A percentile compares a stretch with the other conserved stretches of the same genome.
Conservation (phyloP, 352 stramenopile genomes). For the Hyaloperonospora arabidopsidis region DNA sequence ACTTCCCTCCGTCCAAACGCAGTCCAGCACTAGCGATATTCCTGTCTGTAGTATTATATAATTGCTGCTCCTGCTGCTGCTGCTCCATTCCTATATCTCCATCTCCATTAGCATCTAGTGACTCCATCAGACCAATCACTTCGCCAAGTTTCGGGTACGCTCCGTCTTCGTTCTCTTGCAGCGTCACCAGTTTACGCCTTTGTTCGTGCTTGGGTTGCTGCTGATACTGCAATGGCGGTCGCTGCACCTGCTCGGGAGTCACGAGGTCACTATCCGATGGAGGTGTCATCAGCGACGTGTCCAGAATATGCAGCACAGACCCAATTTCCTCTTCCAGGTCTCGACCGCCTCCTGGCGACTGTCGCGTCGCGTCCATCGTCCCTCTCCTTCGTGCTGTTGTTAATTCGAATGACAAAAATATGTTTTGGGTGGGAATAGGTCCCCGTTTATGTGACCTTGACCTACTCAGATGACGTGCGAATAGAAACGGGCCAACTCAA, state of each 20-base stretch:
- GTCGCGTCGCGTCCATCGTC: slow-evolving; percentile 14
- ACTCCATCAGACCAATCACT: slow-evolving; percentile 55
- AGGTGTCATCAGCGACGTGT: slow-evolving; percentile 42
- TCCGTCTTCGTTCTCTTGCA: slow-evolving; percentile 38
- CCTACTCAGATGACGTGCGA: slow-evolving; percentile 1
- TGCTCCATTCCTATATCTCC: slow-evolving; percentile 7
- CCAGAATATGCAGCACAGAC: slow-evolving; percentile 55
- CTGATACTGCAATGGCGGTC: slow-evolving; percentile 4
- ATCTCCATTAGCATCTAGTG: slow-evolving; percentile 56
- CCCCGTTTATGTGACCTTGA: too few species aligned
- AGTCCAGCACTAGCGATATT: slow-evolving; percentile 2
- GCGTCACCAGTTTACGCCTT: slow-evolving; percentile 20
- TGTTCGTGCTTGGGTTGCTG: slow-evolving; percentile 18
- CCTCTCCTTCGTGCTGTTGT: too few species aligned
- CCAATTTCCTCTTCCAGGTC: slow-evolving; percentile 50
- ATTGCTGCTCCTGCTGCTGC: slow-evolving; percentile 18
- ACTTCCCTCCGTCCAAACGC: neutral
- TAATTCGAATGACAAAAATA: too few species aligned
- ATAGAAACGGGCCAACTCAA: slow-evolving; percentile 1
- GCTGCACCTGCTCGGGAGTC: slow-evolving; percentile 18
- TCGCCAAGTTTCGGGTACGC: slow-evolving; percentile 57
- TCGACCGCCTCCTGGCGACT: slow-evolving; percentile 12
- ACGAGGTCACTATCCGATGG: slow-evolving; percentile 25
- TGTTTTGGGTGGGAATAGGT: neutral
- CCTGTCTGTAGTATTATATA: slow-evolving; percentile 2